Evolutionary conservation across 768 basidiomycete genomes (phyloP), one percentile per base, ranked within the genome.

Genomic region (Hypholoma sublateritium): DNA sequence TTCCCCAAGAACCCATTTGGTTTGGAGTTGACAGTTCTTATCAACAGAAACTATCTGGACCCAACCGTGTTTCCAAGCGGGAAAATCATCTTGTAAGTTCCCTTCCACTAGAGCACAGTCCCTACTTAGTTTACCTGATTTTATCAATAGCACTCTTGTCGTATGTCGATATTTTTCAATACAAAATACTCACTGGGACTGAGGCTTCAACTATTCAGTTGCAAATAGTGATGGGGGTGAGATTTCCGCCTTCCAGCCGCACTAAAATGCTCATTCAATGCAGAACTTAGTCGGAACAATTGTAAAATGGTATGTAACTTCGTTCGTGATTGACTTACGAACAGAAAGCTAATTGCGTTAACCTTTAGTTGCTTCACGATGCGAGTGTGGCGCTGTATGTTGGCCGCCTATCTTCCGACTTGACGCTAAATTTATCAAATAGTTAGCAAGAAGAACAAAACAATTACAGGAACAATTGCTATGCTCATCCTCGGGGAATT

Each of bases 331-430:
- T 24, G 7, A 19, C 6, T 13, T 17, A 45, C 50, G 28, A 12
- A 41, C 35, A 25, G 45, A 34, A 49, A 8, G 48, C 25, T 25
- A 21, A 19, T 13, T 52, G 34, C 21, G 2, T 44, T 14, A 59
- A 14, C 34, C 24, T 47, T 7, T 50, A 86, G 84, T 37, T 75
- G 77, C 48, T 87, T 85, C 56, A 74, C 81, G 1, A 71, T 85
- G 69, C 80, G 85, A 13, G 84, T 86, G 12, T 87, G 83, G 83
- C 70, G 83, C 68, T 87, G 85, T 85, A 67, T 61, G 71, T 32
- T 28, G 5, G 51, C 41, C 37, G n/a, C 13, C 25, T 28, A 24
- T 11, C 53, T 50, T 14, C 21, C 17, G 42, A 49, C 43, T 32
- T 60, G 14, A 53, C 47, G 14, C 16, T 56, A 14, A 21, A 46